A percentile compares a stretch with the other conserved stretches of the same genome.
phyloP scores from a whole-genome alignment of 2,329 filamentous ascomycete genomes.

The Exserohilum turcica region DNA sequence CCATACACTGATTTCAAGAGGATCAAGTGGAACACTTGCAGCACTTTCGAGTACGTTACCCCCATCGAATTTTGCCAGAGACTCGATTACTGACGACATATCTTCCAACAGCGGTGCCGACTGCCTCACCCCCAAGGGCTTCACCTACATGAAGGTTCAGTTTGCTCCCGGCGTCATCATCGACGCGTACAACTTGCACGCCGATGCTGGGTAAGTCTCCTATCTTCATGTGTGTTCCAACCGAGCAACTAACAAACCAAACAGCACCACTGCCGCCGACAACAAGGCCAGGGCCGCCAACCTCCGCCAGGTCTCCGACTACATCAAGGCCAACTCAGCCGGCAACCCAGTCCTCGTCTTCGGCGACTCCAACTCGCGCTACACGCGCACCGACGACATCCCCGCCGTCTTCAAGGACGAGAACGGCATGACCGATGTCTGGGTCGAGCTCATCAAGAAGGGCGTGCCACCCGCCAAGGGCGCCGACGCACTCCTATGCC shows the following conservation, averaged over 20 bases:
- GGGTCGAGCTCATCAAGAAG: slow-evolving; percentile 59
- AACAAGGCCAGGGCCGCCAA: slow-evolving; percentile 62
- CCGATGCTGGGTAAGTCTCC: slow-evolving; percentile 62
- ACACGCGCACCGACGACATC: slow-evolving; percentile 62
- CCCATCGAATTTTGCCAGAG: neutral
- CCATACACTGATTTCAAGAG: slow-evolving; percentile 62
- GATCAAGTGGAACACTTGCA: slow-evolving; percentile 65
- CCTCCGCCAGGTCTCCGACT: slow-evolving; percentile 62
- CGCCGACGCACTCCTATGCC: slow-evolving; percentile 53
- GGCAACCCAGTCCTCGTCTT: slow-evolving; percentile 68
- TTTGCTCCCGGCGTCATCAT: slow-evolving; percentile 61
- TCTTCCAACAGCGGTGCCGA: slow-evolving; percentile 55
- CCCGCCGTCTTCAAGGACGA: slow-evolving; percentile 57
- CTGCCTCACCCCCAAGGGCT: slow-evolving; percentile 72
- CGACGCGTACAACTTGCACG: slow-evolving; percentile 70
- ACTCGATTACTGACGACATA: neutral
- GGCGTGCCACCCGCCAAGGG: slow-evolving; percentile 30
- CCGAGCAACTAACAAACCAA: neutral
- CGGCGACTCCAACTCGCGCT: slow-evolving; percentile 70
- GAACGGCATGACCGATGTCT: slow-evolving; percentile 62
- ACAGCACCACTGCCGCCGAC: slow-evolving; percentile 57
- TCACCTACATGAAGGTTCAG: slow-evolving; percentile 67
- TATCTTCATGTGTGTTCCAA: no score
- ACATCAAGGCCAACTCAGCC: slow-evolving; percentile 61
- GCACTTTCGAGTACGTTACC: slow-evolving; percentile 46